phyloP scores from a whole-genome alignment of 2,329 filamentous ascomycete genomes.

The Fusarium sp. region DNA sequence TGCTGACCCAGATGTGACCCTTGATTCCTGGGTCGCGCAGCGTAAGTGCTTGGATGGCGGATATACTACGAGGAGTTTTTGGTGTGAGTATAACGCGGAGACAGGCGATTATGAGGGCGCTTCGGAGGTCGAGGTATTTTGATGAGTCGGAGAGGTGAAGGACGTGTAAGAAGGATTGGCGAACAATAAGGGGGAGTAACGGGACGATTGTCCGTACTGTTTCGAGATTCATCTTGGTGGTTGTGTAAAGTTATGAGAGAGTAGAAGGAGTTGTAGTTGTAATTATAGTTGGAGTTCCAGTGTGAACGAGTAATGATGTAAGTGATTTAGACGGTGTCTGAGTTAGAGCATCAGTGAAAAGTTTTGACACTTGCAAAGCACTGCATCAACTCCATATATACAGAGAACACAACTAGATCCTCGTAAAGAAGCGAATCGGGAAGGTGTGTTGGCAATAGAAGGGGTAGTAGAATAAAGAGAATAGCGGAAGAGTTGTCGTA shows the following conservation, averaged over 20 bases:
- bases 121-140: constrained; percentile 81
- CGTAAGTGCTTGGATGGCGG: constrained; percentile 71
- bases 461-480: constrained; percentile 6
- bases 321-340: constrained; percentile 5
- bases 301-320: constrained; percentile 20
- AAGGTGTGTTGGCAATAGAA: constrained; percentile 5
- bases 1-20: constrained; percentile 84
- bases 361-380: background rate
- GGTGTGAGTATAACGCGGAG: constrained; percentile 72
- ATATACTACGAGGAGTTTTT: constrained; percentile 61
- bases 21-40: constrained; percentile 75
- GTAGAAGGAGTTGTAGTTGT: background rate
- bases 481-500: constrained; percentile 12
- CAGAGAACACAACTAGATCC: background rate
- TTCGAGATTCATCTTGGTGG: constrained; percentile 28
- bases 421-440: background rate
- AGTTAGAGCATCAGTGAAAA: background rate
- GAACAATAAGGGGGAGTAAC: constrained; percentile 70
- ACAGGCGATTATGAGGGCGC: constrained; percentile 76
- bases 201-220: constrained; percentile 56
- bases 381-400: background rate
- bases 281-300: background rate
- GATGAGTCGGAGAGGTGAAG: constrained; percentile 76
- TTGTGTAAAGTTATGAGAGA: background rate
- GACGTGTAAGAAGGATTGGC: constrained; percentile 70